A percentile compares a stretch with the other conserved stretches of the same genome.
Conservation (phyloP, 2,329 filamentous ascomycete species). For the Neophaeococcomyces mojaviensis region DNA sequence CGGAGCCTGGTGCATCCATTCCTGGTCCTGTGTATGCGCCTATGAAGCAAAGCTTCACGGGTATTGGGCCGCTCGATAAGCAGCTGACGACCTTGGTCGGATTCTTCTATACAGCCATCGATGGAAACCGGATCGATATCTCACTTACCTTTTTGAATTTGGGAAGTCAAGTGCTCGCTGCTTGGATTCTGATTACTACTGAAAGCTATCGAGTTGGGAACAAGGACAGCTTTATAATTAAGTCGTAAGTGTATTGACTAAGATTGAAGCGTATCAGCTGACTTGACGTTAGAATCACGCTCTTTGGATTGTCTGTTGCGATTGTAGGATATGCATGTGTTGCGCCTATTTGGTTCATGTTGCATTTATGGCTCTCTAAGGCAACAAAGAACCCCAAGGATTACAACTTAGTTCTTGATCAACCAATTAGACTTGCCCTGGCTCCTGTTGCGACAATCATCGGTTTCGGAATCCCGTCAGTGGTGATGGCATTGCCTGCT, state of each 20-base stretch:
- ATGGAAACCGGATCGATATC: conserved; percentile 31
- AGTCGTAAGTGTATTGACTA: conserved; percentile 8
- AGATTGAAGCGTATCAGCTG: not conserved
- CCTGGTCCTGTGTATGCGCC: conserved; percentile 23
- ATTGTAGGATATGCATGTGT: conserved; percentile 39
- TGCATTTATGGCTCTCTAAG: conserved; percentile 38
- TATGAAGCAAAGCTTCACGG: conserved; percentile 24
- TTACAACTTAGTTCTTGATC: conserved; percentile 26
- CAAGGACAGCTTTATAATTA: conserved; percentile 27
- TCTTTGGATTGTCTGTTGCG: conserved; percentile 37
- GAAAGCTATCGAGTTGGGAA: conserved; percentile 41
- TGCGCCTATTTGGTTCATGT: conserved; percentile 35
- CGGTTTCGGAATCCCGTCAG: conserved; percentile 39
- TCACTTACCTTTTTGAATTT: conserved; percentile 33
- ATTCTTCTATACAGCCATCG: conserved; percentile 36
- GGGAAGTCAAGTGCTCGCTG: conserved; percentile 34
- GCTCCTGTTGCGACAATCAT: conserved; percentile 37
- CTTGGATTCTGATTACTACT: conserved; percentile 38
- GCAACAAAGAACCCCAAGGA: conserved; percentile 30
- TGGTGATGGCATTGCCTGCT: conserved; percentile 37
- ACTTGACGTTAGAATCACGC: conserved; percentile 24
- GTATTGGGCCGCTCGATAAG: conserved; percentile 22
- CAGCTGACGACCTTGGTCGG: conserved; percentile 24
- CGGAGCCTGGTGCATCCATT: conserved; percentile 21
- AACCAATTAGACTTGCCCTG: conserved; percentile 27